Conservation (phyloP, 371 early-diverging fungal genomes). For the Mortierella sp. region DNA sequence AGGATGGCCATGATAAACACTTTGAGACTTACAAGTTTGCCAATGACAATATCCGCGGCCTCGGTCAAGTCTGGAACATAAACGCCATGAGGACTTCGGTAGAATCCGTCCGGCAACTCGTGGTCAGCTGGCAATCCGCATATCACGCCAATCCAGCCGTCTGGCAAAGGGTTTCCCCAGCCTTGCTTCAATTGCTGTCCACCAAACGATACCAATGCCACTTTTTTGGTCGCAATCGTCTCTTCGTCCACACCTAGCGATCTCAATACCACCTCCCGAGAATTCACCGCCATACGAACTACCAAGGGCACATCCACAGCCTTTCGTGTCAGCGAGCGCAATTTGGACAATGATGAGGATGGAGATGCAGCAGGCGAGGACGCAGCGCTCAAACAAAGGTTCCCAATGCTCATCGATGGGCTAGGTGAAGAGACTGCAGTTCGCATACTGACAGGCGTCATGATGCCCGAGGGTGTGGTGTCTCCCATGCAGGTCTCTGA, state of each 20-base stretch:
- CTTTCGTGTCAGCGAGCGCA: conserved; percentile 7
- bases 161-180: conserved; percentile 71
- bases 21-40: conserved; percentile 69
- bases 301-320: conserved; percentile 51
- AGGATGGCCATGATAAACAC: too few species aligned
- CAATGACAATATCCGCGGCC: conserved; percentile 79
- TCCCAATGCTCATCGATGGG: conserved; percentile 11
- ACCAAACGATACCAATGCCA: conserved; percentile 81
- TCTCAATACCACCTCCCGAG: conserved; percentile 64
- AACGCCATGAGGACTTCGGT: conserved; percentile 69
- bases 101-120: conserved; percentile 65
- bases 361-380: neutral
- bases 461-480: conserved; percentile 28
- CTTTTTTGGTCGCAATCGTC: conserved; percentile 64
- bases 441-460: conserved; percentile 25
- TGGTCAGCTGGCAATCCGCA: conserved; percentile 68
- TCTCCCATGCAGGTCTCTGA: conserved; percentile 27
- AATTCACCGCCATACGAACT: conserved; percentile 58
- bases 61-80: conserved; percentile 82
- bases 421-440: conserved; percentile 35
- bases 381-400: neutral
- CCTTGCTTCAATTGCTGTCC: conserved; percentile 69
- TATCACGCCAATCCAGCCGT: conserved; percentile 81
- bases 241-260: conserved; percentile 68
- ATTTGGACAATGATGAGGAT: neutral